phyloP scores from a whole-genome alignment of 495 filamentous ascomycete species.

The Podospora bellae-mahoneyi region DNA sequence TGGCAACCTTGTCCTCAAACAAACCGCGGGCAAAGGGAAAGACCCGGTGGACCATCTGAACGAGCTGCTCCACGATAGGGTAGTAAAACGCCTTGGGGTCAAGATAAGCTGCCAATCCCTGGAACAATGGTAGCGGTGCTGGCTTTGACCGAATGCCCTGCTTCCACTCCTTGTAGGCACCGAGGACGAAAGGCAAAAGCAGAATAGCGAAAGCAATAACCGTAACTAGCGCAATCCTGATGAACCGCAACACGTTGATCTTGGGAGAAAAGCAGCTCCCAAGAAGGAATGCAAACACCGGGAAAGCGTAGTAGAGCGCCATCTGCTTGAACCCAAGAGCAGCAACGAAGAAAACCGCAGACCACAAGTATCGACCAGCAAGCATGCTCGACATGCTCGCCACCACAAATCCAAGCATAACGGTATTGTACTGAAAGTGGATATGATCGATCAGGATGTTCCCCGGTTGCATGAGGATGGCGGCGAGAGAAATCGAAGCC shows the following conservation, averaged over 20 bases:
- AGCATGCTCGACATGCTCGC: slow-evolving; percentile 85
- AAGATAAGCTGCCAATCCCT: slow-evolving; percentile 55
- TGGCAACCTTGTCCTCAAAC: slow-evolving; percentile 98
- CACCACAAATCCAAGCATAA: slow-evolving; percentile 88
- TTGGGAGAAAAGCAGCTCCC: slow-evolving; percentile 77
- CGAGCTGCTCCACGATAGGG: slow-evolving; percentile 66
- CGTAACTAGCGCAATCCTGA: slow-evolving; percentile 72
- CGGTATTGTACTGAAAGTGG: slow-evolving; percentile 99
- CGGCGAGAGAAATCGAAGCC: slow-evolving; percentile 76
- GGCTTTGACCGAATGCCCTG: slow-evolving; percentile 50
- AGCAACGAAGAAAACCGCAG: slow-evolving; percentile 88
- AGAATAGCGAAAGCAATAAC: slow-evolving; percentile 69
- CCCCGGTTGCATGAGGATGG: slow-evolving; percentile 87
- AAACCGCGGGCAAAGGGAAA: slow-evolving; percentile 92
- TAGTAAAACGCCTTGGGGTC: slow-evolving; percentile 66
- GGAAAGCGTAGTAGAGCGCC: slow-evolving; percentile 94
- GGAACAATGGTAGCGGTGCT: slow-evolving; percentile 56
- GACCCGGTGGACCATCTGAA: slow-evolving; percentile 80
- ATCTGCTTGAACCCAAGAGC: slow-evolving; percentile 97
- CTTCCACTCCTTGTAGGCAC: slow-evolving; percentile 57
- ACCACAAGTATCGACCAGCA: slow-evolving; percentile 80
- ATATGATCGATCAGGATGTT: slow-evolving; percentile 93
- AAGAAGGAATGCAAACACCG: slow-evolving; percentile 86
- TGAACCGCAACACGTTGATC: slow-evolving; percentile 63
- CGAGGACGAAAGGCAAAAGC: slow-evolving; percentile 67